Percentiles rank a stretch among this genome's conserved stretches.
Conservation (phyloP, 345 rosid genomes). For the Linum usitatissimum region DNA sequence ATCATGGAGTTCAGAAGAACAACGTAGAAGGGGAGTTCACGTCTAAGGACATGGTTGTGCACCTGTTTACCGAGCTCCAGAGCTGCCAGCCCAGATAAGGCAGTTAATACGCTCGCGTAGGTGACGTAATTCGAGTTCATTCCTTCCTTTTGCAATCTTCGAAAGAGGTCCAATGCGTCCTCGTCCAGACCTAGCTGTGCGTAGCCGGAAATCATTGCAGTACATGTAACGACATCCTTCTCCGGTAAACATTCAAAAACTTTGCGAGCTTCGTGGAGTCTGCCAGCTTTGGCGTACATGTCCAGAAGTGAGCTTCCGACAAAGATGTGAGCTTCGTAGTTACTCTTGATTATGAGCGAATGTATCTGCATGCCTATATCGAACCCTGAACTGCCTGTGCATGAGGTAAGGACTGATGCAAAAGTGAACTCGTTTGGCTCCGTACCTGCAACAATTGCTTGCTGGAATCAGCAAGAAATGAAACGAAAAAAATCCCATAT, state of each 20-base stretch:
- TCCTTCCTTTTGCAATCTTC: slow-evolving; percentile 52
- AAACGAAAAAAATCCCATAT: background rate
- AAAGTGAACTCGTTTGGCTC: slow-evolving; percentile 78
- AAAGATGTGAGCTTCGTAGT: slow-evolving; percentile 45
- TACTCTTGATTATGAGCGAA: slow-evolving; percentile 45
- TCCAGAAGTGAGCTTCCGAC: slow-evolving; percentile 96
- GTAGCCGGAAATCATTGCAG: slow-evolving; percentile 85
- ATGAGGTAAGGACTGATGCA: slow-evolving; percentile 58
- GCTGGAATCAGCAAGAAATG: slow-evolving; percentile 12
- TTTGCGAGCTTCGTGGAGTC: slow-evolving; percentile 62
- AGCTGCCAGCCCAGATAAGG: slow-evolving; percentile 76
- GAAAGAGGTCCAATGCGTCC: slow-evolving; percentile 64
- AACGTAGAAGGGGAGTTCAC: slow-evolving; percentile 42
- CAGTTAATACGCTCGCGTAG: slow-evolving; percentile 62
- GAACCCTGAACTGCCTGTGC: slow-evolving; percentile 40
- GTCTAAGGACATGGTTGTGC: slow-evolving; percentile 60
- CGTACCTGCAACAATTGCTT: slow-evolving; percentile 30
- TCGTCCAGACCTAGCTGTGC: slow-evolving; percentile 72
- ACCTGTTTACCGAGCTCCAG: slow-evolving; percentile 78
- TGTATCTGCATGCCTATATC: slow-evolving; percentile 70
- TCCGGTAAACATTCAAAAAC: slow-evolving; percentile 62
- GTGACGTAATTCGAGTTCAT: slow-evolving; percentile 79
- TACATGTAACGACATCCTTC: slow-evolving; percentile 93
- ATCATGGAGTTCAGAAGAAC: slow-evolving; percentile 76
- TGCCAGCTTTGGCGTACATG: slow-evolving; percentile 86